Conservation (phyloP, 805 yeast genomes). For the Yarrowia yakushimensis region DNA sequence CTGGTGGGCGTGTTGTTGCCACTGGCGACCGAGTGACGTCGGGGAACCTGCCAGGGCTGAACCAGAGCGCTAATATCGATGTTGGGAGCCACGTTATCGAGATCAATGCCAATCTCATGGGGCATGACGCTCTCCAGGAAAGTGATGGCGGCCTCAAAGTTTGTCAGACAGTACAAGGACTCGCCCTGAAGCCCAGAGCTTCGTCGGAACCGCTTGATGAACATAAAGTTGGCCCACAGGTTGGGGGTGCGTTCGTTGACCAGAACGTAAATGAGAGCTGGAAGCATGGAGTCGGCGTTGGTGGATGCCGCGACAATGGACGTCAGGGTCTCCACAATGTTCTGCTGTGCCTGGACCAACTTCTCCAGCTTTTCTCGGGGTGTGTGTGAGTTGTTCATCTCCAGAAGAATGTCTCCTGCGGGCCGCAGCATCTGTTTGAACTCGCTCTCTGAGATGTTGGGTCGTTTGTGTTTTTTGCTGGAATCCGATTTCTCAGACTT, state of each 20-base stretch:
- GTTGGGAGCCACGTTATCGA: conserved; percentile 29
- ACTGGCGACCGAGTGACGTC: conserved; percentile 12
- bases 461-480: neutral
- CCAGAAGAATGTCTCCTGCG: conserved; percentile 9
- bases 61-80: conserved; percentile 29
- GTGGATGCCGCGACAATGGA: conserved; percentile 25
- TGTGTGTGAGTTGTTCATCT: conserved; percentile 31
- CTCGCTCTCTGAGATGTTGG: conserved; percentile 3
- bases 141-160: conserved; percentile 43
- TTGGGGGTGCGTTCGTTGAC: conserved; percentile 36
- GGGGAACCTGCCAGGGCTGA: conserved; percentile 21
- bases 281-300: conserved; percentile 42
- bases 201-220: conserved; percentile 42
- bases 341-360: conserved; percentile 39
- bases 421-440: conserved; percentile 19
- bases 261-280: conserved; percentile 39
- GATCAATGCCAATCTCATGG: conserved; percentile 36
- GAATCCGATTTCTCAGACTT: neutral
- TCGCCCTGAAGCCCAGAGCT: conserved; percentile 38
- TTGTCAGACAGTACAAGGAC: conserved; percentile 43
- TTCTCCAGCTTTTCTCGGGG: conserved; percentile 39
- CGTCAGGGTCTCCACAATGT: conserved; percentile 34
- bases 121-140: conserved; percentile 39
- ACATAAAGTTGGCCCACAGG: conserved; percentile 39
- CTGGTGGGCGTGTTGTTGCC: neutral